Conservation (phyloP, 768 basidiomycete species). For the Termitomyces heimii region DNA sequence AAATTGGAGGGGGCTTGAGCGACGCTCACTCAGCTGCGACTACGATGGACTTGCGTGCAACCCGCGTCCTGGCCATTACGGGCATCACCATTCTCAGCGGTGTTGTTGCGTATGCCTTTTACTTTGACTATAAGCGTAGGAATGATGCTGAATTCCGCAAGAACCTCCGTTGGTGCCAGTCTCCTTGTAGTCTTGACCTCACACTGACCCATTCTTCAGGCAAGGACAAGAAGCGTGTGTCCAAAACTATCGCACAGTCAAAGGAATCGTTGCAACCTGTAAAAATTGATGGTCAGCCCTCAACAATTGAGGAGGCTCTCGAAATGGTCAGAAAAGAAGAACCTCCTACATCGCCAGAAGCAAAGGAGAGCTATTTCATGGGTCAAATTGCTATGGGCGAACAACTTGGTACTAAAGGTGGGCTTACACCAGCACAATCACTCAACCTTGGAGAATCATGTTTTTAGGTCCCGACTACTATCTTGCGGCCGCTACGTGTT, state of each 20-base stretch:
- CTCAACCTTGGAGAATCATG: background rate
- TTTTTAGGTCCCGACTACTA: constrained; percentile 66
- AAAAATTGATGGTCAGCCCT: constrained; percentile 31
- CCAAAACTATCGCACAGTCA: constrained; percentile 56
- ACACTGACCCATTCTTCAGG: constrained; percentile 40
- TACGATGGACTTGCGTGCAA: constrained; percentile 35
- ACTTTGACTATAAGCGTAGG: constrained; percentile 93
- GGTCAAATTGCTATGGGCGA: constrained; percentile 84
- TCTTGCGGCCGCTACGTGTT: constrained; percentile 79
- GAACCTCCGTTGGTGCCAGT: constrained; percentile 63
- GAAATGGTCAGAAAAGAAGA: constrained; percentile 65
- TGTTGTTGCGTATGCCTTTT: constrained; percentile 76
- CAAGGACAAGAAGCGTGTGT: constrained; percentile 88
- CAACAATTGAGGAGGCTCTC: constrained; percentile 58
- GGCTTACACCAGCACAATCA: constrained; percentile 14
- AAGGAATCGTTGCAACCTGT: constrained; percentile 24
- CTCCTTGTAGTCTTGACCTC: constrained; percentile 6
- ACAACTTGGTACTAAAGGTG: constrained; percentile 71
- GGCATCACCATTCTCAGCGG: constrained; percentile 50
- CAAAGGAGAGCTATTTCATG: constrained; percentile 90
- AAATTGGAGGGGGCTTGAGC: constrained; percentile 3
- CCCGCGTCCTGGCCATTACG: constrained; percentile 37
- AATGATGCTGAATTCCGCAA: constrained; percentile 85
- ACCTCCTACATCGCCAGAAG: constrained; percentile 60
- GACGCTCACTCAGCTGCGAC: constrained; percentile 2